These are phyloP conservation scores for Cytospora chrysosperma DNA, from an alignment of 2,329 filamentous ascomycete species.

Conservation along the genomic window DNA sequence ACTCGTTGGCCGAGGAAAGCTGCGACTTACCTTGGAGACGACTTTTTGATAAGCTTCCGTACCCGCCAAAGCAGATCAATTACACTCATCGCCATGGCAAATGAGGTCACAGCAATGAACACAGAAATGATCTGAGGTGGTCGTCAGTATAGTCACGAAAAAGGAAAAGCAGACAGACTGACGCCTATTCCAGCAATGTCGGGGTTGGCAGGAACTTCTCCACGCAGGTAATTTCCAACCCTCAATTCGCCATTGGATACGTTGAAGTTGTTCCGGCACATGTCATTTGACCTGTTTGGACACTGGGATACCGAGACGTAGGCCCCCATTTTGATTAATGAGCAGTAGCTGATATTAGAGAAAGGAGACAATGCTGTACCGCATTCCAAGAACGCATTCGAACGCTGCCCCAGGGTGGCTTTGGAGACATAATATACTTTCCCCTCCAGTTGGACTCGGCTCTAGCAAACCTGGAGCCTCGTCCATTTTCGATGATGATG, in stretches of 20 bases:
- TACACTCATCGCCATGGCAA: neutral
- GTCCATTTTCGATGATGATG: neutral
- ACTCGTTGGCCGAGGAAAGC: neutral
- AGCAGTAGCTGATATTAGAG: neutral
- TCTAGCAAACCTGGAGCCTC: too few species aligned
- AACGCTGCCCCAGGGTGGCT: too few species aligned
- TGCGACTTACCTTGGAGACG: neutral
- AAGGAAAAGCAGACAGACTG: neutral
- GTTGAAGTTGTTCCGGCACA: neutral
- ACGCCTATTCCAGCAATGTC: constrained; percentile 2
- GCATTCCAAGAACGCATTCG: neutral
- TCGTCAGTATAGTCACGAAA: neutral
- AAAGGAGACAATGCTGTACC: neutral
- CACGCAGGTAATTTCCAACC: neutral
- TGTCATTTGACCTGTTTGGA: neutral
- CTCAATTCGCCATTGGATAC: neutral
- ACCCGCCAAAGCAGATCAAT: constrained; percentile 1
- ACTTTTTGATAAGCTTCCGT: neutral
- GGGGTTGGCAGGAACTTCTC: neutral
- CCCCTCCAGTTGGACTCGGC: neutral
- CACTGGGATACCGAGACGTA: neutral
- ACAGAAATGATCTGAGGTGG: neutral
- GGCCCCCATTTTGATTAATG: neutral
- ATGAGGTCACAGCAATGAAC: neutral
- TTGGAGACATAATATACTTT: neutral